phyloP scores from a whole-genome alignment of 1,139 yeast genomes.

The Geotrichum siamense region DNA sequence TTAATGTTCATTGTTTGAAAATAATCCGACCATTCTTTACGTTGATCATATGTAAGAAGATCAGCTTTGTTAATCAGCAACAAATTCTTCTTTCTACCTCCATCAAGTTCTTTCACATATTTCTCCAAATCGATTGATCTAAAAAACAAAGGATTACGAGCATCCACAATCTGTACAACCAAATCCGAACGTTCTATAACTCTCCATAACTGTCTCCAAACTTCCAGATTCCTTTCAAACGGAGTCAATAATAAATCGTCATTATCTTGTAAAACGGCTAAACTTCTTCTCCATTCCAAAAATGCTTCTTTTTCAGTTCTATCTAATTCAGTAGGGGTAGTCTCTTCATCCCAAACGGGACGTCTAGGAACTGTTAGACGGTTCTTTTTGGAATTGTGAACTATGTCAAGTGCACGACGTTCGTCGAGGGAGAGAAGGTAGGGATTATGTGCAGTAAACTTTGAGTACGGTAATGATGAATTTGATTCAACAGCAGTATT shows the following conservation, averaged over 20 bases:
- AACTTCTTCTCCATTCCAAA: slow-evolving; percentile 84
- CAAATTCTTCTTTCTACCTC: slow-evolving; percentile 60
- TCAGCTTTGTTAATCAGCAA: slow-evolving; percentile 93
- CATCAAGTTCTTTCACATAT: slow-evolving; percentile 70
- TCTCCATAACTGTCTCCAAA: slow-evolving; percentile 98
- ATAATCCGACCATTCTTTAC: slow-evolving; percentile 81
- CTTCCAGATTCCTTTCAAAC: slow-evolving; percentile 93
- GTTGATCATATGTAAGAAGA: slow-evolving; percentile 65
- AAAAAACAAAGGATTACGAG: slow-evolving; percentile 86
- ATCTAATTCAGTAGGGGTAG: slow-evolving; percentile 71
- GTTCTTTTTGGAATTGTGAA: slow-evolving; percentile 50
- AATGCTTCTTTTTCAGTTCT: slow-evolving; percentile 87
- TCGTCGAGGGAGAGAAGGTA: slow-evolving; percentile 61
- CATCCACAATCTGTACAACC: slow-evolving; percentile 96
- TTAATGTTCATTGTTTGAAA: slow-evolving; percentile 61
- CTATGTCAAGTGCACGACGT: slow-evolving; percentile 47
- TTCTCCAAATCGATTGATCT: slow-evolving; percentile 82
- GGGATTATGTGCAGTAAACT: slow-evolving; percentile 41
- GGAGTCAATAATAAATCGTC: slow-evolving; percentile 86
- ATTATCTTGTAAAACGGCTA: slow-evolving; percentile 77
- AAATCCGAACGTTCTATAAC: slow-evolving; percentile 93
- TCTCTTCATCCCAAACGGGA: slow-evolving; percentile 69
- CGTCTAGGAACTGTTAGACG: slow-evolving; percentile 91
- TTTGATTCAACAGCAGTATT: slow-evolving; percentile 30
- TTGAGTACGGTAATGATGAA: slow-evolving; percentile 20